phyloP scores from a whole-genome alignment of 768 basidiomycete species.

The Suillus spraguei region DNA sequence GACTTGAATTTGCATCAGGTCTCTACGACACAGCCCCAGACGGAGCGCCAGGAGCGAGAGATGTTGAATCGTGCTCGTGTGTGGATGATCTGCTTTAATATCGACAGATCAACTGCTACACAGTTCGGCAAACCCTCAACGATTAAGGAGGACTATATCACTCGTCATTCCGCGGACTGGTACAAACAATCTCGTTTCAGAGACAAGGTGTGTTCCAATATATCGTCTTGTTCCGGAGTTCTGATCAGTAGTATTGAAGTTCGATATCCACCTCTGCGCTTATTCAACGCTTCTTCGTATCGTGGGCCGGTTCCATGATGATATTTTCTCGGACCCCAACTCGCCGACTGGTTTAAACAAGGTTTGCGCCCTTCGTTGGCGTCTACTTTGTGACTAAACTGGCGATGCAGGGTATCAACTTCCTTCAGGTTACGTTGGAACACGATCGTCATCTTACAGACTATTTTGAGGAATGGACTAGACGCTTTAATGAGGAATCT shows the following conservation, averaged over 20 bases:
- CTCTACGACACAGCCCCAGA: constrained; percentile 58
- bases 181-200: constrained; percentile 71
- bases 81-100: constrained; percentile 90
- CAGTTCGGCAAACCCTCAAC: constrained; percentile 91
- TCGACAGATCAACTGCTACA: constrained; percentile 86
- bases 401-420: constrained; percentile 57
- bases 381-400: neutral
- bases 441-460: constrained; percentile 59
- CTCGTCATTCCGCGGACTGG: constrained; percentile 74
- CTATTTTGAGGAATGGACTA: constrained; percentile 70
- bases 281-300: constrained; percentile 72
- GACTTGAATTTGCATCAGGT: constrained; percentile 85
- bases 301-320: constrained; percentile 74
- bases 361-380: constrained; percentile 35
- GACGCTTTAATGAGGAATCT: constrained; percentile 59
- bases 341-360: constrained; percentile 72
- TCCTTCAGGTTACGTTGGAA: constrained; percentile 59
- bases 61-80: constrained; percentile 82
- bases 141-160: constrained; percentile 82
- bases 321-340: constrained; percentile 71
- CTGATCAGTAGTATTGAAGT: constrained; percentile 40
- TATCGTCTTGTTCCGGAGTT: neutral
- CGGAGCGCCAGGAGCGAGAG: constrained; percentile 79
- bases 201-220: constrained; percentile 43
- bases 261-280: constrained; percentile 75